Base-by-base conservation (phyloP, 176 grass and related monocot species). In the Oryza australiensis region DNA sequence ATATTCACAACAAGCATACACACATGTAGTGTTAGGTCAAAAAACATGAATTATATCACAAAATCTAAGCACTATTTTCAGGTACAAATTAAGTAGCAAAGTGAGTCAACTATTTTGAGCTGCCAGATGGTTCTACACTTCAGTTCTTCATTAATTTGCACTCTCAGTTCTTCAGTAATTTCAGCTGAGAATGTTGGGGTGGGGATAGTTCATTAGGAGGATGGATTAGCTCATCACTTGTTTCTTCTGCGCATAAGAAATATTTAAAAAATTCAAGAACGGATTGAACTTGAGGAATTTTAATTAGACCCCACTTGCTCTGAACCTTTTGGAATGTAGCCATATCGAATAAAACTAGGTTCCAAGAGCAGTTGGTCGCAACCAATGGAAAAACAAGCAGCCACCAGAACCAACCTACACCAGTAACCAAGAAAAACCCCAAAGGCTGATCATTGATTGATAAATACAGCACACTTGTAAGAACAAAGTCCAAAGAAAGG, bases 301-400 rank as follows among this genome's bases (percentile, higher is more conserved):
- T 13, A 37, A 69, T 55, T 30, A 33, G 27, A 37, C 22, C 45
- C 42, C 18, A 80, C 77, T 80, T 80, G 43, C 28, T 23, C 77
- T 68, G 45, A 68, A 26, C 30, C 55, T 49, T 49, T 49, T 59
- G 29, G 49, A 6, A 14, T 30, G 9, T 59, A 35, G 49, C 20
- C 43, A 73, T 59, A 37, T 55, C 49, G 22, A 22, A 55, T 0
- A 33, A 66, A 75, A 76, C 45, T 68, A 55, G 29, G 9, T 11
- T 24, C 55, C 55, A 60, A 11, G 41, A 40, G 26, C 62, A 78
- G n/a, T 35, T 76, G 7, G 29, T 75, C 20, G 35, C 35, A 37
- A 9, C 35, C 35, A 55, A 7, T 20, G 1, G 35, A 55, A 9
- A 55, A 55, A 53, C 15, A 20, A 55, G 51, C 20, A 9, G 51